These are phyloP conservation scores for Bauhinia variegata DNA, from an alignment of 306 rosid genomes.

Conservation along the genomic window DNA sequence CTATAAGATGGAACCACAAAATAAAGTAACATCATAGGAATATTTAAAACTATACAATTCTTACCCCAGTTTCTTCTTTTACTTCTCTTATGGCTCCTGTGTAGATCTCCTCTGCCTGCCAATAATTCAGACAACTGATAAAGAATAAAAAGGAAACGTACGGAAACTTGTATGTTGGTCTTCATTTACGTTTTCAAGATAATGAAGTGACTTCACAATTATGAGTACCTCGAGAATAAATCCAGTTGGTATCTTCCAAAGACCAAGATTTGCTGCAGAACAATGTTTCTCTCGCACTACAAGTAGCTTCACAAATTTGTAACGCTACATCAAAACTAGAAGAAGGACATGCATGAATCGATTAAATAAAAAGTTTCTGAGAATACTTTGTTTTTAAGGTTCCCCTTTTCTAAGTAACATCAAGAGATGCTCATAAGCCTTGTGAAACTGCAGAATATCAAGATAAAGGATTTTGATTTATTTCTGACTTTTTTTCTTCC, in stretches of 20 bases:
- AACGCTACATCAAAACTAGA: constrained; percentile 14
- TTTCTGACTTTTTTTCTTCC: background rate
- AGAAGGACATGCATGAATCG: constrained; percentile 17
- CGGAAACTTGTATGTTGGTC: constrained; percentile 12
- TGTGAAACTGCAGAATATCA: constrained; percentile 2
- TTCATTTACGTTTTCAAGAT: background rate
- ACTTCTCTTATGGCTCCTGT: constrained; percentile 96
- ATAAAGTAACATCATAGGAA: constrained; percentile 11
- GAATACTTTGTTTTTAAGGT: background rate
- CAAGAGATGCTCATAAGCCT: constrained; percentile 4
- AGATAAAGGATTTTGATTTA: background rate
- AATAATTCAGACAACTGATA: constrained; percentile 27
- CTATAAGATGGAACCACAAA: background rate
- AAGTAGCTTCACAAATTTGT: constrained; percentile 62
- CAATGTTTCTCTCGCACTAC: constrained; percentile 95
- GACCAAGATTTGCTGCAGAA: constrained; percentile 54
- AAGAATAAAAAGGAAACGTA: constrained; percentile 28
- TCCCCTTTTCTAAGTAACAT: constrained; percentile 4
- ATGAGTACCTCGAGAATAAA: constrained; percentile 78
- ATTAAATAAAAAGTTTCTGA: constrained; percentile 7
- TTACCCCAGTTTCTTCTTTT: constrained; percentile 95
- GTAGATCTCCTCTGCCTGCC: constrained; percentile 88
- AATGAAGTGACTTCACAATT: background rate
- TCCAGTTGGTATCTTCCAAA: constrained; percentile 99
- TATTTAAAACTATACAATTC: constrained; percentile 16